These are phyloP conservation scores for Mortierella sp. DNA, from an alignment of 371 early-diverging fungal genomes.

Conservation along the genomic window DNA sequence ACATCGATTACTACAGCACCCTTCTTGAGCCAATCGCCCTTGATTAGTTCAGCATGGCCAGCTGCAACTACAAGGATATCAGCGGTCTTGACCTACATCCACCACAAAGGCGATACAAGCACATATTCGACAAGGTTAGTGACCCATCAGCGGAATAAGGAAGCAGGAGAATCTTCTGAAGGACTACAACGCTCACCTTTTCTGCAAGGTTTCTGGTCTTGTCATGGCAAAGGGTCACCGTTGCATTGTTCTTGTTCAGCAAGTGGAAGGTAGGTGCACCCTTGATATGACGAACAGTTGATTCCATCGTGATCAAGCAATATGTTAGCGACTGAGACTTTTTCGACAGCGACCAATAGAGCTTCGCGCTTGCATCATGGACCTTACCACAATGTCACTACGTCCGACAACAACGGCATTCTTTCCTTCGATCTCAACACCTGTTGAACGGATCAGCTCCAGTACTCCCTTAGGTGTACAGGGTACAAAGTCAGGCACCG, in stretches of 20 bases:
- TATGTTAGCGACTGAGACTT: too few species aligned
- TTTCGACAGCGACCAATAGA: too few species aligned
- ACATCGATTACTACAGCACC: slow-evolving; percentile 96
- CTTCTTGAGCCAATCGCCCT: slow-evolving; percentile 91
- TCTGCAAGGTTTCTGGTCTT: slow-evolving; percentile 77
- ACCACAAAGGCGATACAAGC: not conserved
- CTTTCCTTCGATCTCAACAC: slow-evolving; percentile 80
- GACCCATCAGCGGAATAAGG: too few species aligned
- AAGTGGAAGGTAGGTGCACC: slow-evolving; percentile 91
- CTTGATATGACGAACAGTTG: slow-evolving; percentile 44
- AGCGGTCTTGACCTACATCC: slow-evolving; percentile 67
- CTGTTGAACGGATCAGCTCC: slow-evolving; percentile 79
- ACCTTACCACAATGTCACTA: slow-evolving; percentile 85
- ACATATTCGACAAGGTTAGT: not conserved
- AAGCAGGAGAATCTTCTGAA: too few species aligned
- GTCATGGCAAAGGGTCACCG: slow-evolving; percentile 94
- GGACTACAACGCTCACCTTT: slow-evolving; percentile 60
- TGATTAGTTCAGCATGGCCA: slow-evolving; percentile 81
- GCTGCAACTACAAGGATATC: slow-evolving; percentile 93
- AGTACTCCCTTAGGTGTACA: slow-evolving; percentile 96
- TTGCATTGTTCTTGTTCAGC: slow-evolving; percentile 82
- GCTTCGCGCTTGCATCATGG: not conserved
- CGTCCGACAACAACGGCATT: slow-evolving; percentile 92
- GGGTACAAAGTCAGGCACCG: slow-evolving; percentile 83
- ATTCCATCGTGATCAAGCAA: too few species aligned